Conservation (phyloP, 78 protist genomes). For the Polysphondylium violaceum region DNA sequence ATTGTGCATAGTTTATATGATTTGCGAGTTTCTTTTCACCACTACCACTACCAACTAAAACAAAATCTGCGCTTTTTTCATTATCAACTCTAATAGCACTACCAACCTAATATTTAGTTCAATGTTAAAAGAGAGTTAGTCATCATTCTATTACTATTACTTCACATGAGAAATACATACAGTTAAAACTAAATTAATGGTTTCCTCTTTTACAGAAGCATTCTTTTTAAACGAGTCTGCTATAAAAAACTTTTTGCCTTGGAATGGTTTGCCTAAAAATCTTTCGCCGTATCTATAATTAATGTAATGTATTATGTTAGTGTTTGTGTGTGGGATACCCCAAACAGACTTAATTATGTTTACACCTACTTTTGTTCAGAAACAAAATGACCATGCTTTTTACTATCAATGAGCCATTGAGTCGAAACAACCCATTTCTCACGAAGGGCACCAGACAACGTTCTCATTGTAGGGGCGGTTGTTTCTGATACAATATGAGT, state of each 20-base stretch:
- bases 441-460: slow-evolving; percentile 5
- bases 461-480: slow-evolving; percentile 37
- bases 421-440: slow-evolving; percentile 52
- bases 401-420: slow-evolving; percentile 25
- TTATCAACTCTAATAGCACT: neutral
- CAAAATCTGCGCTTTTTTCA: slow-evolving; percentile 1
- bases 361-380: slow-evolving; percentile 17
- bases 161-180: too few relatives aligned
- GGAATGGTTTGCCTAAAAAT: neutral
- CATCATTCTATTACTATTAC: too few relatives aligned
- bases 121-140: too few relatives aligned
- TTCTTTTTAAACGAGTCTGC: neutral
- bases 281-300: neutral
- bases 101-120: slow-evolving; percentile 14
- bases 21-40: neutral
- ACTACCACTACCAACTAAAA: slow-evolving; percentile 4
- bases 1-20: neutral
- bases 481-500: slow-evolving; percentile 43
- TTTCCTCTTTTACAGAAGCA: neutral
- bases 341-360: too few relatives aligned
- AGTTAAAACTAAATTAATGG: too few relatives aligned
- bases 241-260: neutral
- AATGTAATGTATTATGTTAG: too few relatives aligned
- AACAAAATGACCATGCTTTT: neutral
- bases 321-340: too few relatives aligned